Conservation (phyloP, 2,329 filamentous ascomycete species). For the Xylariomycetidae sp. region DNA sequence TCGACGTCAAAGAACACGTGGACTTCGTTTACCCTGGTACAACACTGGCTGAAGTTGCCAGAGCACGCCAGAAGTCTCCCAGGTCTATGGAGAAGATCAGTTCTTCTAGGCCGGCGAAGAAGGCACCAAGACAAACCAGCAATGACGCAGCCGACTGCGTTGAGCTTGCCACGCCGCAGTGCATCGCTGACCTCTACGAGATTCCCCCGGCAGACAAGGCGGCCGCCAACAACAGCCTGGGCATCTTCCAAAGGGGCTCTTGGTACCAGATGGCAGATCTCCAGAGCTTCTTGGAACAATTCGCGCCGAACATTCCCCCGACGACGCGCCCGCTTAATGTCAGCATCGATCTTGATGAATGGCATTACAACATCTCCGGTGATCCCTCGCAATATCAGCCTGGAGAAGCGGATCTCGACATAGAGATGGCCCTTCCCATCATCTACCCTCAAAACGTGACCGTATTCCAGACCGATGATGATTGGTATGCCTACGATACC, state of each 20-base stretch:
- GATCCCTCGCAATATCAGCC: too few species aligned
- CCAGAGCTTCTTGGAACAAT: background rate
- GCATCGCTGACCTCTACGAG: background rate
- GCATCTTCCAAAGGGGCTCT: background rate
- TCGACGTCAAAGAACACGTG: too few species aligned
- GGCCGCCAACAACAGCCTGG: background rate
- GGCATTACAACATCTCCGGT: too few species aligned
- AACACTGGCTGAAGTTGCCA: too few species aligned
- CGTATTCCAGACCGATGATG: constrained; percentile 8
- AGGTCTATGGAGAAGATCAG: too few species aligned
- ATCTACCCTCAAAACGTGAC: constrained; percentile 33
- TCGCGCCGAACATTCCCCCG: background rate
- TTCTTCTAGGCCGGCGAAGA: background rate
- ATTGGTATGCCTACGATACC: background rate
- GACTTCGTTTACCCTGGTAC: too few species aligned
- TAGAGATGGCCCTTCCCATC: constrained; percentile 28
- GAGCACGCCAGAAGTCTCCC: too few species aligned
- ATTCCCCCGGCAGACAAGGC: background rate
- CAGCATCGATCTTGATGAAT: too few species aligned
- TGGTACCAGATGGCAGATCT: background rate
- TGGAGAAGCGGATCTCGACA: constrained; percentile 25
- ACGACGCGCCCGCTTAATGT: too few species aligned
- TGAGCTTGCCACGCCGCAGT: background rate
- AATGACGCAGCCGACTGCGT: background rate
- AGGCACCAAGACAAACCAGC: background rate